phyloP scores from a whole-genome alignment of 1,284 basidiomycete genomes.

The Naganishia albida region DNA sequence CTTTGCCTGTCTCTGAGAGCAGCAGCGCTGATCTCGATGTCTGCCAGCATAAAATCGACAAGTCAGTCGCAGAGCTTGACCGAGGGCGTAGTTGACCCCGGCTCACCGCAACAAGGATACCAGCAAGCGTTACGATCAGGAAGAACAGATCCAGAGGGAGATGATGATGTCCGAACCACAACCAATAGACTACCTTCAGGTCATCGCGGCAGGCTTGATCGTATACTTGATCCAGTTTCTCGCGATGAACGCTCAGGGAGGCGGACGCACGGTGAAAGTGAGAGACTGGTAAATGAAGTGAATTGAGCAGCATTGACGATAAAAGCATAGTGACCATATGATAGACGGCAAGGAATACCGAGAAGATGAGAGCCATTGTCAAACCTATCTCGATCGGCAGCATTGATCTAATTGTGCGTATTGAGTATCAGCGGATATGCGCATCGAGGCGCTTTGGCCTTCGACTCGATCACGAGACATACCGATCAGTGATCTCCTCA shows the following conservation, averaged over 20 bases:
- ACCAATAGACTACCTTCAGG: slow-evolving; percentile 7
- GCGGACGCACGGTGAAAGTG: neutral
- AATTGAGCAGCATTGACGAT: slow-evolving; percentile 14
- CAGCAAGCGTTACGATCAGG: neutral
- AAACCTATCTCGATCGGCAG: slow-evolving; percentile 13
- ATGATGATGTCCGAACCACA: slow-evolving; percentile 24
- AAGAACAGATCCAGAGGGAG: slow-evolving; percentile 18
- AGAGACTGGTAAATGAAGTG: slow-evolving; percentile 1
- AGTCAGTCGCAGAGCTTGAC: too few species aligned
- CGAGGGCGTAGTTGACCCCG: too few species aligned
- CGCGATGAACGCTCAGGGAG: neutral
- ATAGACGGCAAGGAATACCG: slow-evolving; percentile 8
- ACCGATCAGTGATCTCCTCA: neutral
- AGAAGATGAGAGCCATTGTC: slow-evolving; percentile 4
- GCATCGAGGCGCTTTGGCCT: neutral
- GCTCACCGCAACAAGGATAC: neutral
- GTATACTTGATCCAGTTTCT: slow-evolving; percentile 21
- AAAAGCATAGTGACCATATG: neutral
- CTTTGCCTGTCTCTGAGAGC: neutral
- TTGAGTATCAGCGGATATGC: neutral
- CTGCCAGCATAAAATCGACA: too few species aligned
- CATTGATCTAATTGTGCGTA: slow-evolving; percentile 9
- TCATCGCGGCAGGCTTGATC: slow-evolving; percentile 9
- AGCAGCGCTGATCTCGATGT: neutral
- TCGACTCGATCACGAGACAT: neutral